phyloP scores from a whole-genome alignment of 768 basidiomycete genomes.

The Mycena rosella region DNA sequence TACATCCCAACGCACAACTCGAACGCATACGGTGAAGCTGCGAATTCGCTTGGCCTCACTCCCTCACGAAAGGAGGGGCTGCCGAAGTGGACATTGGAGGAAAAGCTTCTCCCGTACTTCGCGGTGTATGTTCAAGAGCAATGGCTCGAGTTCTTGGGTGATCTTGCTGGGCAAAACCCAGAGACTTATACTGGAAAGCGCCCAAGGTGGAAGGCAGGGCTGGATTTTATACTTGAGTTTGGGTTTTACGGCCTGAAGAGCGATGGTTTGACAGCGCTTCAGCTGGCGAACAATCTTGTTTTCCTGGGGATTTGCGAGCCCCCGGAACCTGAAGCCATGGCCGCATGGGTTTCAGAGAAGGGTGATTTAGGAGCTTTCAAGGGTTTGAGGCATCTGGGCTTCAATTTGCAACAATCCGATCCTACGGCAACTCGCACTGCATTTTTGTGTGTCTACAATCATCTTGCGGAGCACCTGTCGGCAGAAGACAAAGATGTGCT shows the following conservation, averaged over 20 bases:
- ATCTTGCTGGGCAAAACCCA: too few relatives aligned
- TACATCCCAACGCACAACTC: too few relatives aligned
- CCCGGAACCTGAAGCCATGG: constrained; percentile 19
- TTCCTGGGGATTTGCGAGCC: constrained; percentile 19
- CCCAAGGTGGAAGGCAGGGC: constrained; percentile 14
- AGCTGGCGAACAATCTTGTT: constrained; percentile 32
- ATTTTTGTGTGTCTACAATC: constrained; percentile 25
- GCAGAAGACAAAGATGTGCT: constrained; percentile 29
- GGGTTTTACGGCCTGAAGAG: constrained; percentile 7
- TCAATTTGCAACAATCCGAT: constrained; percentile 9
- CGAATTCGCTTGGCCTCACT: too few relatives aligned
- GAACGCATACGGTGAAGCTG: too few relatives aligned
- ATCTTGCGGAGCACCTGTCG: constrained; percentile 20
- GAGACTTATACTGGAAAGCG: too few relatives aligned
- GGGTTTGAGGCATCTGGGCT: constrained; percentile 25
- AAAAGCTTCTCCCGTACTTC: too few relatives aligned
- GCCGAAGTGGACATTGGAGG: too few relatives aligned
- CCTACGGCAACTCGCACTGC: constrained; percentile 17
- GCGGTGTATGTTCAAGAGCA: too few relatives aligned
- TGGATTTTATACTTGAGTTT: constrained; percentile 1
- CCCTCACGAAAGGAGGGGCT: too few relatives aligned
- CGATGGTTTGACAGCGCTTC: constrained; percentile 29
- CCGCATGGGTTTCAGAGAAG: constrained; percentile 27
- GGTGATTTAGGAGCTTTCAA: constrained; percentile 22
- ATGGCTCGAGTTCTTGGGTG: too few relatives aligned